Evolutionary conservation across 2,329 filamentous ascomycete species (phyloP), one percentile per base, ranked within the genome.

Genomic region (Diaporthe destruens): DNA sequence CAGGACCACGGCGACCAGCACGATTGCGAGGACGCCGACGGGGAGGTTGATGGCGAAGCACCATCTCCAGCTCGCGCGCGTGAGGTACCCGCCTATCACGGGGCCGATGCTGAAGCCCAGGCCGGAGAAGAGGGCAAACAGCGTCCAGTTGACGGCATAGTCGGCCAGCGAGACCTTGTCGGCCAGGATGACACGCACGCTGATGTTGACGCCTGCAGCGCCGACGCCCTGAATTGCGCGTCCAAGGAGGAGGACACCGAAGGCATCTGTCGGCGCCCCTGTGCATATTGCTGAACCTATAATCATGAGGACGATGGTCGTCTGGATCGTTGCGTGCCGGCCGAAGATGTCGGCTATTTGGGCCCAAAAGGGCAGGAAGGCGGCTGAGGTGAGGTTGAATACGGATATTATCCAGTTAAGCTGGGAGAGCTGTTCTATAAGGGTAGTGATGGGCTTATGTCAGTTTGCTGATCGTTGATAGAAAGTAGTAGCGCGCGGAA

Each of bases 381-480:
- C 87, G 1, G 91, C 90, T 0, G 89, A 89, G 0, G 90, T 91
- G 18, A 94, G 83, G 68, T 90, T 93, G 80, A 92, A 93, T 8
- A 90, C 85, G 0, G 91, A 91, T 23, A 93, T 88, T 77, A 94
- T 91, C 90, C 90, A 93, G 77, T 91, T 92, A 2, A 92, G 84
- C 76, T 91, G 87, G 23, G 87, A 84, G 6, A 89, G 78, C 77
- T 89, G 79, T 73, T 85, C 86, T 87, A 71, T 16, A 49, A 8
- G 36, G 1, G 34, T 20, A 20, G 11, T 59, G 32, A 73, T 29
- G 20, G n/a, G 7, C 56, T 32, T 72, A 74, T 63, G 39, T 39
- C 11, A 57, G 39, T 39, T 14, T 23, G 61, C 54, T 23, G 2
- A 1, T 39, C 34, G 20, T 18, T 39, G 6, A 16, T 2, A 5